Conservation (phyloP, 106 monocot species). For the Apostasia ramifera region DNA sequence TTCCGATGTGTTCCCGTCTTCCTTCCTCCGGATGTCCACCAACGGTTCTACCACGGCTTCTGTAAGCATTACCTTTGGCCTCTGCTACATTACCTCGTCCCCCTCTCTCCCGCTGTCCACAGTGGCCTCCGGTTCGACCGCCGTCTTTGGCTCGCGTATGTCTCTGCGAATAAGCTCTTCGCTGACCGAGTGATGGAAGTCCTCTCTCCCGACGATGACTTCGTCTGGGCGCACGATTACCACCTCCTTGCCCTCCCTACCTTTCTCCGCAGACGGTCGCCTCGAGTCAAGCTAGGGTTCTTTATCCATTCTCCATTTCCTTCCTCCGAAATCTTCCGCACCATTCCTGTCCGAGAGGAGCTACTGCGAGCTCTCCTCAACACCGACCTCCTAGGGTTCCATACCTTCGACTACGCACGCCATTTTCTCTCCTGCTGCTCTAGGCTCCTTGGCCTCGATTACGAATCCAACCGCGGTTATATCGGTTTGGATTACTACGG, state of each 20-base stretch:
- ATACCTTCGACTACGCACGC: slow-evolving; percentile 58
- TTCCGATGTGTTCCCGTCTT: slow-evolving; percentile 37
- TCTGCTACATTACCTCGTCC: slow-evolving; percentile 45
- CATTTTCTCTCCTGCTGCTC: slow-evolving; percentile 56
- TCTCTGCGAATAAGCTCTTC: slow-evolving; percentile 54
- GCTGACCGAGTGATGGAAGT: slow-evolving; percentile 51
- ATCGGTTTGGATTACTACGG: slow-evolving; percentile 59
- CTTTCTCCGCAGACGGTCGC: slow-evolving; percentile 43
- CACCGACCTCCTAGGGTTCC: slow-evolving; percentile 48
- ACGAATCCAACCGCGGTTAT: slow-evolving; percentile 48
- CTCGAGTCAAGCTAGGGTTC: slow-evolving; percentile 49
- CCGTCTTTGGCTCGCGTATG: slow-evolving; percentile 46
- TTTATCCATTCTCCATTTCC: slow-evolving; percentile 59
- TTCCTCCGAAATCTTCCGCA: slow-evolving; percentile 47
- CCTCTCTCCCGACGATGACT: slow-evolving; percentile 50
- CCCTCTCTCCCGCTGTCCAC: slow-evolving; percentile 33
- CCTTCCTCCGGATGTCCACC: slow-evolving; percentile 29
- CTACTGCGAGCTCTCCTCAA: slow-evolving; percentile 40
- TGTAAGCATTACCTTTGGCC: slow-evolving; percentile 58
- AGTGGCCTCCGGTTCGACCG: slow-evolving; percentile 50
- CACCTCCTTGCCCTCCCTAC: slow-evolving; percentile 54
- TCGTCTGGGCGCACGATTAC: slow-evolving; percentile 61
- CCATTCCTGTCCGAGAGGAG: slow-evolving; percentile 43
- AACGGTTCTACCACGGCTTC: slow-evolving; percentile 46
- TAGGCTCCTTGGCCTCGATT: slow-evolving; percentile 45